phyloP scores from a whole-genome alignment of 228 moss, liverwort and hornwort genomes.

The Sphagnum magellanicum region DNA sequence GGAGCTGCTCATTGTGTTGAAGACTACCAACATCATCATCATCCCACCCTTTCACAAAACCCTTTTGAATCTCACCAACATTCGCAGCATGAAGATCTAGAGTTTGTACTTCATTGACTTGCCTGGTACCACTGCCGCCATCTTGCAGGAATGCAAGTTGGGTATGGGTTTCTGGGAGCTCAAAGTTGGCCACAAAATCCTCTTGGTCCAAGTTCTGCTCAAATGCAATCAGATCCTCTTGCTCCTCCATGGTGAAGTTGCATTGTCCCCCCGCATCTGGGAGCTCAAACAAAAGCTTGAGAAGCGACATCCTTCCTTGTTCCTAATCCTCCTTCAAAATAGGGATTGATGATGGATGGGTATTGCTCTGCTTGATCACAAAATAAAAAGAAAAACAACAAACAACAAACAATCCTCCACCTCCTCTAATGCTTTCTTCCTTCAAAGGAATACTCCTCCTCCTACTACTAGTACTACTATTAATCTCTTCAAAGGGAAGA shows the following conservation, averaged over 20 bases:
- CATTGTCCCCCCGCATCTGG: constrained; percentile 52
- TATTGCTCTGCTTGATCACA: no score
- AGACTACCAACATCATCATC: no score
- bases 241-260: constrained; percentile 43
- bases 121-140: constrained; percentile 1
- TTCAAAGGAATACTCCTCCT: no score
- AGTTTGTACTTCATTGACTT: constrained; percentile 9
- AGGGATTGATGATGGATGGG: no score
- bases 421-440: no score
- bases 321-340: no score
- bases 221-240: constrained; percentile 43
- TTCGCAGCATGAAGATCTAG: constrained; percentile 14
- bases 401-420: no score
- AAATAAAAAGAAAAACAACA: no score
- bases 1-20: no score
- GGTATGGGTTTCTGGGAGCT: constrained; percentile 10
- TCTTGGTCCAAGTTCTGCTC: constrained; percentile 49
- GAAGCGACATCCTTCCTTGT: constrained; percentile 31
- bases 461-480: no score
- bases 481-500: no score
- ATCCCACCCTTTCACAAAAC: no score
- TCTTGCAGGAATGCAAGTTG: constrained; percentile 18
- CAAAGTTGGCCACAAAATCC: constrained; percentile 24
- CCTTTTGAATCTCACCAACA: constrained; percentile 1
- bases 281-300: constrained; percentile 58